These are phyloP conservation scores for Knoxia roxburghii DNA, from an alignment of 257 asterid species.

Conservation along the genomic window DNA sequence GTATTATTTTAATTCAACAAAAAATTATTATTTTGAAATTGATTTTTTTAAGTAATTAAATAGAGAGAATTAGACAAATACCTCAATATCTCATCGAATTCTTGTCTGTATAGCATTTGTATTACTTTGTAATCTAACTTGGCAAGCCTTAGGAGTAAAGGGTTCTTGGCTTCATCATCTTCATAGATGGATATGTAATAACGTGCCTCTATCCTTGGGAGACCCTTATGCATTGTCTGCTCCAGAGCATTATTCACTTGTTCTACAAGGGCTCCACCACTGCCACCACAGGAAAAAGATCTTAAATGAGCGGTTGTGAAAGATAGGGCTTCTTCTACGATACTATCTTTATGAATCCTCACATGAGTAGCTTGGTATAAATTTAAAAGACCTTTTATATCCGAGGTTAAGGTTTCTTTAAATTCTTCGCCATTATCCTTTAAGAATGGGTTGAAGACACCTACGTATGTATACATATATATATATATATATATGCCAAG, in stretches of 20 bases:
- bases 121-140: neutral
- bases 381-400: conserved; percentile 20
- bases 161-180: conserved; percentile 13
- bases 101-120: neutral
- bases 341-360: conserved; percentile 27
- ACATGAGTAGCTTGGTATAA: conserved; percentile 34
- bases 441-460: conserved; percentile 5
- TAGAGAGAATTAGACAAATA: neutral
- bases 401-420: neutral
- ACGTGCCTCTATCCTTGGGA: conserved; percentile 21
- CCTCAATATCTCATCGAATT: neutral
- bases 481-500: too few relatives aligned
- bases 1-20: too few relatives aligned
- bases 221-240: too few relatives aligned
- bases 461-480: too few relatives aligned
- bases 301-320: conserved; percentile 15
- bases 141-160: conserved; percentile 4
- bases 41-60: too few relatives aligned
- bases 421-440: conserved; percentile 16
- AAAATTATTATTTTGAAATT: too few relatives aligned
- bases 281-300: too few relatives aligned
- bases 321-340: conserved; percentile 28
- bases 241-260: conserved; percentile 14
- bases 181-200: conserved; percentile 18
- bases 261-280: conserved; percentile 4